phyloP scores from a whole-genome alignment of 1,284 basidiomycete species.

The Fomes fomentarius region DNA sequence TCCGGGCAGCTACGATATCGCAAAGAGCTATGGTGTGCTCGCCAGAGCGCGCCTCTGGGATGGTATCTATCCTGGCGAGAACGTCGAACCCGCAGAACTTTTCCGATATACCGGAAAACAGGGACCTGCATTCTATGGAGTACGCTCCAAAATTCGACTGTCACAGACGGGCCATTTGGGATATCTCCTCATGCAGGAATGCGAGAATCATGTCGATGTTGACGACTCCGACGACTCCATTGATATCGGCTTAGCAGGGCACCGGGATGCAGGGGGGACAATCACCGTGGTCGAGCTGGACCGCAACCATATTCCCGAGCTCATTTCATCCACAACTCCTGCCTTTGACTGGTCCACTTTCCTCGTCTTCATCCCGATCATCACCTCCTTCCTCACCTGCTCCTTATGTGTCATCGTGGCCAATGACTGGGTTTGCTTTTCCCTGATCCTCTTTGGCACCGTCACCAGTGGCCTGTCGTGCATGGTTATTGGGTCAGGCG shows the following conservation, averaged over 20 bases:
- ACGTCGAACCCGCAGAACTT: constrained; percentile 22
- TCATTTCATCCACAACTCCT: not conserved
- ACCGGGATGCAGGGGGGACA: constrained; percentile 5
- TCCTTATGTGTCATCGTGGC: constrained; percentile 14
- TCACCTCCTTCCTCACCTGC: constrained; percentile 12
- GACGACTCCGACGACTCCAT: not conserved
- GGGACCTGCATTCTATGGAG: constrained; percentile 18
- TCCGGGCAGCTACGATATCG: constrained; percentile 14
- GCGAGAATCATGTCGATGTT: too few species aligned
- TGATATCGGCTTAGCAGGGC: not conserved
- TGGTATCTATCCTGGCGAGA: constrained; percentile 20
- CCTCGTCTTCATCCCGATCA: constrained; percentile 17
- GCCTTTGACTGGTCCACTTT: constrained; percentile 1
- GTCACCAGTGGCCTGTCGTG: constrained; percentile 22
- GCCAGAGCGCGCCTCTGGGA: constrained; percentile 13
- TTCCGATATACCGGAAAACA: constrained; percentile 18
- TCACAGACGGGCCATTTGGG: constrained; percentile 17
- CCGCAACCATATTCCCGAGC: constrained; percentile 2
- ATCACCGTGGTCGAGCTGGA: constrained; percentile 16
- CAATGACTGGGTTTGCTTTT: constrained; percentile 20
- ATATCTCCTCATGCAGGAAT: too few species aligned
- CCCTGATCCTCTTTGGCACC: constrained; percentile 15
- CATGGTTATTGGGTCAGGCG: constrained; percentile 16
- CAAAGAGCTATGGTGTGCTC: constrained; percentile 12
- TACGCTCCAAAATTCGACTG: constrained; percentile 15